phyloP scores from a whole-genome alignment of 495 filamentous ascomycete species.

The Penicillium nucicola region DNA sequence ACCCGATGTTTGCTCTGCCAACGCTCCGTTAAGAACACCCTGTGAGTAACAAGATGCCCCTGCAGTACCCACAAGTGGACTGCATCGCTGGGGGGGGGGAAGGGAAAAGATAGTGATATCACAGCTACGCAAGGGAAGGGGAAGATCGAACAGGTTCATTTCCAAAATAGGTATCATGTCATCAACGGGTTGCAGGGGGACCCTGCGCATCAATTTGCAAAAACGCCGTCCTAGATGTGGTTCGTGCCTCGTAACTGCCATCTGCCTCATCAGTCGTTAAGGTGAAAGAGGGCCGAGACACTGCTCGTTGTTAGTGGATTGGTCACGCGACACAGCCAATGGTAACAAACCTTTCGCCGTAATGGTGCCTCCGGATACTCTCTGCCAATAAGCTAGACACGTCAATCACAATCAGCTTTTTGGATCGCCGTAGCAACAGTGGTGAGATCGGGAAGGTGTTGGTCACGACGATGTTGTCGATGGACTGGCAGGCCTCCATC shows the following conservation, averaged over 20 bases:
- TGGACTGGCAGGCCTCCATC: conserved; percentile 86
- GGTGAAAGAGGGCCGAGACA: conserved; percentile 81
- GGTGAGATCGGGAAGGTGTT: conserved; percentile 90
- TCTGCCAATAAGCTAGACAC: conserved; percentile 84
- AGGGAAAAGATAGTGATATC: neutral
- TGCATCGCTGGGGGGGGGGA: conserved; percentile 58
- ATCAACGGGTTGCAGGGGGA: conserved; percentile 18
- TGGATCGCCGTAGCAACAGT: conserved; percentile 62
- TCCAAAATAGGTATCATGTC: conserved; percentile 27
- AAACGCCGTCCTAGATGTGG: conserved; percentile 17
- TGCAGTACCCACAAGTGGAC: conserved; percentile 62
- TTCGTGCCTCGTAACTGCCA: conserved; percentile 18
- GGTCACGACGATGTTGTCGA: conserved; percentile 91
- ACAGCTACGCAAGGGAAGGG: conserved; percentile 1
- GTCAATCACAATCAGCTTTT: conserved; percentile 86
- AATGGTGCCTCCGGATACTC: conserved; percentile 92
- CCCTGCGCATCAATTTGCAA: conserved; percentile 23
- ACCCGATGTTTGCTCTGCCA: conserved; percentile 58
- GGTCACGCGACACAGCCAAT: conserved; percentile 1
- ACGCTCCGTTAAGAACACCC: conserved; percentile 70
- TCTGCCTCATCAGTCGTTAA: conserved; percentile 37
- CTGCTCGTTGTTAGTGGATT: conserved; percentile 37
- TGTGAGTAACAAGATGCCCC: conserved; percentile 52
- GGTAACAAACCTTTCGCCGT: conserved; percentile 62
- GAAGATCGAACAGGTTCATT: conserved; percentile 10